phyloP scores from a whole-genome alignment of 352 stramenopile genomes.

The Phytophthora sansomeana region DNA sequence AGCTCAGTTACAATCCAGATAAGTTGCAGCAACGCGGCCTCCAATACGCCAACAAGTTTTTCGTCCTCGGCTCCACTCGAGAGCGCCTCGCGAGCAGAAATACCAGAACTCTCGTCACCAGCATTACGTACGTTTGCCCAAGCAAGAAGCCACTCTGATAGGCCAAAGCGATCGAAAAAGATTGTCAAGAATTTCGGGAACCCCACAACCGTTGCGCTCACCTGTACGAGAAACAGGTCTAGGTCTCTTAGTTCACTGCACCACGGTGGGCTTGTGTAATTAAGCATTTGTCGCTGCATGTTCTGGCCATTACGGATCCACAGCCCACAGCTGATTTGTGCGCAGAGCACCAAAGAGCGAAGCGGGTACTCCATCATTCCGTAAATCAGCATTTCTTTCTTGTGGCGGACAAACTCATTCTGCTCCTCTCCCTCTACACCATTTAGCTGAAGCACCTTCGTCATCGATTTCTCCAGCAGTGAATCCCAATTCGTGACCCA shows the following conservation, averaged over 20 bases:
- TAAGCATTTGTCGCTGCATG: constrained; percentile 84
- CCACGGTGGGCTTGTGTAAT: constrained; percentile 80
- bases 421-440: constrained; percentile 33
- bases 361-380: constrained; percentile 83
- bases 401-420: constrained; percentile 41
- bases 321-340: constrained; percentile 79
- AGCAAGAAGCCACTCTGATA: constrained; percentile 77
- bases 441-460: constrained; percentile 33
- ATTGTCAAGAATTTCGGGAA: constrained; percentile 79
- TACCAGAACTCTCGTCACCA: constrained; percentile 48
- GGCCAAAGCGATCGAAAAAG: constrained; percentile 84
- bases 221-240: constrained; percentile 79
- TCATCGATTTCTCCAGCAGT: constrained; percentile 62
- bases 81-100: constrained; percentile 35
- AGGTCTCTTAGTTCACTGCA: constrained; percentile 78
- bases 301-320: constrained; percentile 90
- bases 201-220: constrained; percentile 63
- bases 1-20: constrained; percentile 91
- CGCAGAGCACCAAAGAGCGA: constrained; percentile 75
- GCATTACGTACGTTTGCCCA: constrained; percentile 61
- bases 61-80: constrained; percentile 49
- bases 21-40: constrained; percentile 83
- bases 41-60: constrained; percentile 73
- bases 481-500: constrained; percentile 62
- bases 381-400: constrained; percentile 72